These are phyloP conservation scores for Mycena rosella DNA, from an alignment of 768 basidiomycete species.

Conservation along the genomic window DNA sequence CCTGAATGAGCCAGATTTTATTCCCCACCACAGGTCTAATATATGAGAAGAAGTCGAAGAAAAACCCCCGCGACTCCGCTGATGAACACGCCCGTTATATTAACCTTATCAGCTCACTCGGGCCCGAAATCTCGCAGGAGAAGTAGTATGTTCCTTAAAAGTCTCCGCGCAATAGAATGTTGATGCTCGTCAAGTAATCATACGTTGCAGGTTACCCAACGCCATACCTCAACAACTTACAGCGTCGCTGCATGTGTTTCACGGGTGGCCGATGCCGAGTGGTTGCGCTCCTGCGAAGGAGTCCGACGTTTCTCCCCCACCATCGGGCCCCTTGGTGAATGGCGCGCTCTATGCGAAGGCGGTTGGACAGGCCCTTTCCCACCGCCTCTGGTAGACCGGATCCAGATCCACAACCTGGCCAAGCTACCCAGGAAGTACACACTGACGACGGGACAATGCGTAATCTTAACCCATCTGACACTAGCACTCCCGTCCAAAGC, in stretches of 20 bases:
- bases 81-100: constrained; percentile 87
- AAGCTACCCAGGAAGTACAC: constrained; percentile 20
- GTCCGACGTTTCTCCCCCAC: constrained; percentile 75
- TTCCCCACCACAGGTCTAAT: constrained; percentile 67
- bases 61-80: constrained; percentile 70
- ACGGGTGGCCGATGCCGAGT: constrained; percentile 84
- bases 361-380: constrained; percentile 73
- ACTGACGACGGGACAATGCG: constrained; percentile 19
- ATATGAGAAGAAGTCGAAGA: constrained; percentile 88
- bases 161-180: constrained; percentile 7
- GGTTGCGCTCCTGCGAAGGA: constrained; percentile 79
- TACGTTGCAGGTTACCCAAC: constrained; percentile 69
- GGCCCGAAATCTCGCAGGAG: constrained; percentile 84
- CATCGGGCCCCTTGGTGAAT: constrained; percentile 80
- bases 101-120: constrained; percentile 75
- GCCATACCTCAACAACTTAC: constrained; percentile 69
- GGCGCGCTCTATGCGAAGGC: constrained; percentile 81
- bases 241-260: constrained; percentile 74
- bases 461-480: constrained; percentile 25
- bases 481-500: constrained; percentile 9
- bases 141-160: constrained; percentile 71
- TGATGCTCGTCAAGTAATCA: constrained; percentile 69
- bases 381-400: constrained; percentile 54
- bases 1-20: neutral
- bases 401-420: constrained; percentile 15